Evolutionary conservation across 2,329 filamentous ascomycete genomes (phyloP).

Genomic region (Microdochium paspali): DNA sequence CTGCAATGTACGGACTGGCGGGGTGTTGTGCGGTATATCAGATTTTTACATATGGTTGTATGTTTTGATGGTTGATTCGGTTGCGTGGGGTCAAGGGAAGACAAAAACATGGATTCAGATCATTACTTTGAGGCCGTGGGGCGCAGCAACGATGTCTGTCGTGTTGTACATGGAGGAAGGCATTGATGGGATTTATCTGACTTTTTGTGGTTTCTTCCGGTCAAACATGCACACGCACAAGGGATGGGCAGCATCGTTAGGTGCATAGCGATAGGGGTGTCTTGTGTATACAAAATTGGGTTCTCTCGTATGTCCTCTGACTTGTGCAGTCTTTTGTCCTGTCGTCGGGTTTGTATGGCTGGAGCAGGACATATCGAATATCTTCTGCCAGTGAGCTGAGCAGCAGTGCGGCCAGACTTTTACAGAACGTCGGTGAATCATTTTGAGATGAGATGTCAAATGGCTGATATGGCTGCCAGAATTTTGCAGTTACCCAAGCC

Average conservation of each 20-base stretch:
- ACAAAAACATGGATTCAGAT: background rate
- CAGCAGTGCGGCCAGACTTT: too few species aligned
- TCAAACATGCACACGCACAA: background rate
- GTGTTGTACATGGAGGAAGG: background rate
- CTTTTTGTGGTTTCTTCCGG: background rate
- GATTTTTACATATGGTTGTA: background rate
- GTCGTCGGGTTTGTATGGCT: too few species aligned
- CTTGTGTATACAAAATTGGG: background rate
- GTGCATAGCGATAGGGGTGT: constrained; percentile 1
- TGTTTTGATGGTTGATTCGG: background rate
- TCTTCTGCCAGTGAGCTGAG: too few species aligned
- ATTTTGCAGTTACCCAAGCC: too few species aligned
- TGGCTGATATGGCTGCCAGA: too few species aligned
- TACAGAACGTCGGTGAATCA: too few species aligned
- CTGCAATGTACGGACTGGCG: background rate
- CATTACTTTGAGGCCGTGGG: background rate
- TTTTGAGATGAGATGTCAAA: too few species aligned
- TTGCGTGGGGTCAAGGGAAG: constrained; percentile 1
- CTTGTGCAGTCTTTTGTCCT: background rate
- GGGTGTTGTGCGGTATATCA: background rate
- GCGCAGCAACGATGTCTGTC: background rate
- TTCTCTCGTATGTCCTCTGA: background rate
- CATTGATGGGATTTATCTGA: background rate
- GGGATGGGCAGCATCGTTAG: background rate
- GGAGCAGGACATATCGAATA: too few species aligned